Base-by-base conservation (phyloP, 768 basidiomycete species). In the Hirschioporus abietinus region DNA sequence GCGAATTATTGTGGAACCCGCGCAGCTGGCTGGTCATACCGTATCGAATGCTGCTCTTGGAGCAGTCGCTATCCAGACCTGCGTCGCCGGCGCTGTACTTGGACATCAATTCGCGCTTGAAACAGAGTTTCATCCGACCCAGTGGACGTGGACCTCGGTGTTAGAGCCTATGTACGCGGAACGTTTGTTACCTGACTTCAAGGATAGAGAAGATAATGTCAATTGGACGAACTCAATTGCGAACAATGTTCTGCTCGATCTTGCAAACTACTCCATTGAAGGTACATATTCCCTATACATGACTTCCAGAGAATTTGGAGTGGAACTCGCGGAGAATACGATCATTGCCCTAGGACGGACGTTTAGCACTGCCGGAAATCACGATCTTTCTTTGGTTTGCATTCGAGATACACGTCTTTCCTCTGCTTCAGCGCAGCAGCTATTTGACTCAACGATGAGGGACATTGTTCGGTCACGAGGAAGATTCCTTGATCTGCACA, bases 1-100 rank as follows among this genome's bases (percentile, higher is more conserved):
- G 72, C 30, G 67, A 64, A n/a, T 68, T 82, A 26, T 78, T 77
- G 72, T 65, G 63, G 42, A 52, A 52, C 42, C 42, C 2, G 42
- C 42, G 42, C 42, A 52, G 42, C 42, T 52, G 4, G 42, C 42
- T 20, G 42, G 42, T 12, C 42, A 52, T 6, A 52, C 42, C 20
- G 42, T 52, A 12, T 52, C 42, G 42, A 52, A 15, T 52, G 42
- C 1, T 52, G 42, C 42, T 12, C 12, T 52, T 2, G 2, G 12
- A 52, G 20, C 42, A 15, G 42, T 52, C 42, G 42, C 42, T 5
- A 10, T 52, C 5, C 42, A 15, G 4, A 10, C 42, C 5, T 52
- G 42, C 42, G 42, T 52, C 20, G 42, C 6, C 42, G 42, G 42
- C 15, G 20, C 42, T 15, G 42, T 52, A 10, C 42, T 52, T 52